A percentile compares a stretch with the other conserved stretches of the same genome.
phyloP scores from a whole-genome alignment of 2,329 filamentous ascomycete genomes.

The Ilyonectria mors-panacis region DNA sequence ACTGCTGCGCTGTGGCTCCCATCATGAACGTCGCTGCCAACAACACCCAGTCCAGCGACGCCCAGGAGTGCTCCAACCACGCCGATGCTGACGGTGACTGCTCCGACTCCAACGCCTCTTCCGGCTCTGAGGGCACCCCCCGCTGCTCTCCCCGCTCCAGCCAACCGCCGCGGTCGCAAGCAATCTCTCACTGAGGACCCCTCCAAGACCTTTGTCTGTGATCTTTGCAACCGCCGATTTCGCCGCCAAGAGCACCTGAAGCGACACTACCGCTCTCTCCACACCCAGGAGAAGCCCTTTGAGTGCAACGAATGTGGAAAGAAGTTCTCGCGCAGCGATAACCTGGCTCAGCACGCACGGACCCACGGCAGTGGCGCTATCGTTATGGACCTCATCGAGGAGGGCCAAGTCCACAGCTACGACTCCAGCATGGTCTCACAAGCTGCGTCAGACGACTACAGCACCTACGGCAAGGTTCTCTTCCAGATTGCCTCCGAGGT shows the following conservation, averaged over 20 bases:
- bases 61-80: constrained; percentile 55
- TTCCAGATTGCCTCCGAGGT: constrained; percentile 85
- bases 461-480: constrained; percentile 80
- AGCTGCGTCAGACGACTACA: constrained; percentile 72
- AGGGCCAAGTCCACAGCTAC: constrained; percentile 68
- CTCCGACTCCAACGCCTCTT: constrained; percentile 57
- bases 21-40: constrained; percentile 59
- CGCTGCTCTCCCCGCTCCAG: constrained; percentile 67
- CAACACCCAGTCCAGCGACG: constrained; percentile 52
- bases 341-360: constrained; percentile 94
- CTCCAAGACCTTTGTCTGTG: constrained; percentile 98
- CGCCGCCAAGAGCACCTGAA: constrained; percentile 98
- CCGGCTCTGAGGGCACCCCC: constrained; percentile 63
- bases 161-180: constrained; percentile 96
- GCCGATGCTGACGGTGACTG: constrained; percentile 53
- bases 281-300: constrained; percentile 99
- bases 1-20: constrained; percentile 53
- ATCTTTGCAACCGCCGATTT: constrained; percentile 96
- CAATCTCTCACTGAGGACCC: constrained; percentile 98
- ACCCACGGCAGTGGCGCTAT: constrained; percentile 93
- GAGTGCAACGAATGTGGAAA: constrained; percentile 98
- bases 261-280: constrained; percentile 97
- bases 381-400: constrained; percentile 89
- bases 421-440: constrained; percentile 61
- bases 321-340: constrained; percentile 98